phyloP scores from a whole-genome alignment of 2,329 filamentous ascomycete species.

The Periconia sp. region DNA sequence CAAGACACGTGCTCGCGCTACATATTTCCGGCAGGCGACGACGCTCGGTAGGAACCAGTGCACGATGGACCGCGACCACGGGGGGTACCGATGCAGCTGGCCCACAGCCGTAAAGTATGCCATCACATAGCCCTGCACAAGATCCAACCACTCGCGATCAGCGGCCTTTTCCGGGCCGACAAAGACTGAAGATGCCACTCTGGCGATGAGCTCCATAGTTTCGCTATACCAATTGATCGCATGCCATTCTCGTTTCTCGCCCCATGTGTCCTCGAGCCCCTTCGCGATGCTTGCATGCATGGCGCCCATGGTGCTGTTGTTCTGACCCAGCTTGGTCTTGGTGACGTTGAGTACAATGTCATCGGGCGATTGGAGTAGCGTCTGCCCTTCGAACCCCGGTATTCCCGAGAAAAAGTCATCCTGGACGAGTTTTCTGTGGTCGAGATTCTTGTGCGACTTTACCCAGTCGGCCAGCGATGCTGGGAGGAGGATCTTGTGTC shows the following conservation, averaged over 20 bases:
- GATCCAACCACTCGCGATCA: constrained; percentile 7
- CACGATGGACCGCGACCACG: constrained; percentile 3
- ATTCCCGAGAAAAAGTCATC: neutral
- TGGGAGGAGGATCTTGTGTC: neutral
- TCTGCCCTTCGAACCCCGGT: neutral
- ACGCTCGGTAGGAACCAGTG: constrained; percentile 1
- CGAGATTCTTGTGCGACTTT: neutral
- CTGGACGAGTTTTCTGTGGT: neutral
- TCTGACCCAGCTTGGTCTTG: neutral
- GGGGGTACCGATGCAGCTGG: constrained; percentile 5
- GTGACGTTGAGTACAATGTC: neutral
- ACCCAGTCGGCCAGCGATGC: neutral
- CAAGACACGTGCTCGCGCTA: neutral
- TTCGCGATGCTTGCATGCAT: neutral
- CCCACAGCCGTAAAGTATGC: constrained; percentile 6
- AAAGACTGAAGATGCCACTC: constrained; percentile 4
- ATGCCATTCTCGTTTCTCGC: neutral
- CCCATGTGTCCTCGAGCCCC: neutral
- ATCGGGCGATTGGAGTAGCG: neutral
- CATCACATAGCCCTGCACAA: constrained; percentile 9
- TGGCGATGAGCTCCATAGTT: neutral
- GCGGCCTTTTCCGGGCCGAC: constrained; percentile 10
- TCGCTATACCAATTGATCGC: neutral
- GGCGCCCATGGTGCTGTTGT: neutral
- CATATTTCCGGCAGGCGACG: neutral